Base-by-base conservation (phyloP, 2,329 filamentous ascomycete genomes). In the Botrytis sinoallii region DNA sequence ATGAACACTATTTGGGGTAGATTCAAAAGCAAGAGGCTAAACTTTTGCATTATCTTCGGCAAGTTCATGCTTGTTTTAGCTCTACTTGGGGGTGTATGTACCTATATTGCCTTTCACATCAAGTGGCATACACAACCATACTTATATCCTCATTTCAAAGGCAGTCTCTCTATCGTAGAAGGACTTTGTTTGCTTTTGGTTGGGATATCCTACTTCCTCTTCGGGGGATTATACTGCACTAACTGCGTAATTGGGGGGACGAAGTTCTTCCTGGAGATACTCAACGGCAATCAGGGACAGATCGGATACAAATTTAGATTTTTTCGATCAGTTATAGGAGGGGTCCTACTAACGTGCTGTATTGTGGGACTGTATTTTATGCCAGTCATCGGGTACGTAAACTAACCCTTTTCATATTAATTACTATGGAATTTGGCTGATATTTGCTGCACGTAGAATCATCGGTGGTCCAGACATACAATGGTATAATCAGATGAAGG, bases 401-500 rank as follows among this genome's bases (percentile, higher is more conserved):
- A 18, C 6, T 12, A 16, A n/a, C 22, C 29, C 2, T 25, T 52
- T 73, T 44, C 25, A 10, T 57, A 20, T 42, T 14, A 35, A 25
- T 18, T 20, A 20, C 5, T 8, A 7, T 46, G 22, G 16, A 40
- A 40, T 16, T 2, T 12, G 48, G n/a, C 63, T 60, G 52, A 69
- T 29, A 12, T 48, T 35, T 29, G 4, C 40, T 18, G 18, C 38
- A 12, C 16, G 22, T 48, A 72, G 76, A 29, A 68, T 75, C 44
- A 0, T n/a, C 2, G 48, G 4, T 22, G 75, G 75, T 4, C 67
- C 74, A 14, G 22, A 55, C 4, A 74, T 73, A 18, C n/a, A 32
- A 14, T 78, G 77, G 77, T 69, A 75, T 32, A 16, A 73, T 25
- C 61, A 76, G 25, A 78, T 78, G 76, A 75, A 72, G 42, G 46